Evolutionary conservation across 1,139 yeast genomes (phyloP).

Genomic region (Taphrina flavorubra): DNA sequence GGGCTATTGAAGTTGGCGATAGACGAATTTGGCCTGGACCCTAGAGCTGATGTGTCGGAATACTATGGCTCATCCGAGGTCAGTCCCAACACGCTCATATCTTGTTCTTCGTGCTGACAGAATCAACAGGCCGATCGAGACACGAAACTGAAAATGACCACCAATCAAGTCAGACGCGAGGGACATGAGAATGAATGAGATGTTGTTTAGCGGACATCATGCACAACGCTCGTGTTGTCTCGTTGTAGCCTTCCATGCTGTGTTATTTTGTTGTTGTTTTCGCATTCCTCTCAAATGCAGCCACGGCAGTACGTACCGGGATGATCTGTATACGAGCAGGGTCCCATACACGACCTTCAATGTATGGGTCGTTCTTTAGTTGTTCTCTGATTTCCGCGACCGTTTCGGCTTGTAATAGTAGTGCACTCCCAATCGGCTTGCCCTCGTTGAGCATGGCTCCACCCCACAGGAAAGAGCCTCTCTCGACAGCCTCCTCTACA

Average conservation of each 20-base stretch:
- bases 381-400: constrained; percentile 17
- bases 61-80: constrained; percentile 24
- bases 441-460: constrained; percentile 34
- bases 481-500: constrained; percentile 4
- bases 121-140: constrained; percentile 17
- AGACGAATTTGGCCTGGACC: constrained; percentile 10
- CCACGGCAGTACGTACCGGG: constrained; percentile 26
- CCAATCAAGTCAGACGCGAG: constrained; percentile 20
- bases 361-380: constrained; percentile 31
- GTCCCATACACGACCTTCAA: constrained; percentile 30
- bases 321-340: constrained; percentile 18
- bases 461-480: constrained; percentile 23
- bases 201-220: neutral
- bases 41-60: constrained; percentile 24
- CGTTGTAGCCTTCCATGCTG: neutral
- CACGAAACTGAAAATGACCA: constrained; percentile 24
- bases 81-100: too few species aligned
- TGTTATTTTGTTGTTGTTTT: neutral
- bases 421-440: constrained; percentile 29
- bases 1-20: constrained; percentile 18
- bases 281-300: constrained; percentile 14
- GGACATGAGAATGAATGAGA: constrained; percentile 23
- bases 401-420: constrained; percentile 21
- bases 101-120: neutral
- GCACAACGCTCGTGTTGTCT: too few species aligned